Conservation (phyloP, 495 filamentous ascomycete species). For the Talaromyces adpressus region DNA sequence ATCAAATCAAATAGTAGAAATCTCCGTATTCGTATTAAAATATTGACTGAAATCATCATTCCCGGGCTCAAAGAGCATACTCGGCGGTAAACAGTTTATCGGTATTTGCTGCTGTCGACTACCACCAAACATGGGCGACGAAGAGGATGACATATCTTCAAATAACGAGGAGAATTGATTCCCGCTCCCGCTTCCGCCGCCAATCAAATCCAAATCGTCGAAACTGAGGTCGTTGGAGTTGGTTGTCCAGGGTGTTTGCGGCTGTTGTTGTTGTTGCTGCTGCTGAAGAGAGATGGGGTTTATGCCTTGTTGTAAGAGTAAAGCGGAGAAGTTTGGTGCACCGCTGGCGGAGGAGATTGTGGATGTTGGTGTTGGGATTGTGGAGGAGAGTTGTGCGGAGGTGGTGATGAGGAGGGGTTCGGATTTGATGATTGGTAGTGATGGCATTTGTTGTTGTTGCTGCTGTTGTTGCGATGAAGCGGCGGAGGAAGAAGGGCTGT, state of each 20-base stretch:
- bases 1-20: slow-evolving; percentile 27
- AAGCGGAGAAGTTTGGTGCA: not conserved
- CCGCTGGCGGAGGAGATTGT: not conserved
- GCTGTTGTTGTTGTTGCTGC: not conserved
- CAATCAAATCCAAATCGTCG: slow-evolving; percentile 39
- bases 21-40: slow-evolving; percentile 30
- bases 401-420: not conserved
- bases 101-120: slow-evolving; percentile 23
- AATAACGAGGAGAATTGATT: slow-evolving; percentile 22
- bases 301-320: not conserved
- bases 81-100: slow-evolving; percentile 31
- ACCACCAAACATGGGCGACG: slow-evolving; percentile 6
- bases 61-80: slow-evolving; percentile 20
- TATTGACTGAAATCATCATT: slow-evolving; percentile 15
- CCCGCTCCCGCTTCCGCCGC: slow-evolving; percentile 9
- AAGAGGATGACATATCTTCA: not conserved
- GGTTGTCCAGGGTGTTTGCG: slow-evolving; percentile 3
- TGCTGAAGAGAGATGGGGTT: slow-evolving; percentile 5
- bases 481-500: slow-evolving; percentile 22
- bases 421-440: not conserved
- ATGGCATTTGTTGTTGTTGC: not conserved
- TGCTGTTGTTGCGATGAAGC: not conserved
- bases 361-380: slow-evolving; percentile 5
- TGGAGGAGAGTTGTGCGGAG: slow-evolving; percentile 12
- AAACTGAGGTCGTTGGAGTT: slow-evolving; percentile 4